Base-by-base conservation (phyloP, 495 filamentous ascomycete genomes). In the Tetracladium marchalianum region DNA sequence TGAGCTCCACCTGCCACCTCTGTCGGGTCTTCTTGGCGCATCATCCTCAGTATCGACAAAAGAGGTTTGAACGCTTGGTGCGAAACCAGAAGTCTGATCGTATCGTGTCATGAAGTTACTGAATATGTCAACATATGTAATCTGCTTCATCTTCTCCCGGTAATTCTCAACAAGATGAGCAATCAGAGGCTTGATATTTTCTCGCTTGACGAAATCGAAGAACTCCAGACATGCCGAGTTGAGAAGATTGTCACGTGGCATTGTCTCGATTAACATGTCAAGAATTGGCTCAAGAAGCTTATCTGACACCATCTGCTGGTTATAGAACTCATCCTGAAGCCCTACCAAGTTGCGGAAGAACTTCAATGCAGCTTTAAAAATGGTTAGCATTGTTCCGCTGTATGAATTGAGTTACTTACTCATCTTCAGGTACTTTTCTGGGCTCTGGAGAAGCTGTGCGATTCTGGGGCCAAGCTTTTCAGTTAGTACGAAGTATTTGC, bases 211-310 rank as follows among this genome's bases (percentile, higher is more conserved):
- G 53, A 83, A 87, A 53, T 90, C 87, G 52, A 98, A 98, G 31
- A 98, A 77, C 58, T 98, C 92, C 11, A 97, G 72, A 63, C 87
- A 95, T n/a, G 90, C 90, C 11, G 90, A 95, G 57, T 92, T 92
- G 31, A 98, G 76, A 3, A 97, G 72, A 58, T 96, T 98, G 62
- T 98, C 89, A n/a, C 87, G 81, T 1, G 88, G 88, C 80, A 96
- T 90, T 2, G 92, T 94, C 54, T 87, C 79, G 50, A 83, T 76
- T 10, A 98, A 78, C 24, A 97, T 82, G 52, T 93, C 79, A 19
- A 98, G 74, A 44, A 97, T 90, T 1, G 90, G 82, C 12, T 81
- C 88, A 52, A 97, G 86, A 1, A 90, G 81, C 50, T 78, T 78
- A 56, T 90, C 81, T 55, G 88, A 82, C 5, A 81, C 82, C 65